Percentiles rank a stretch among this genome's conserved stretches.
Evolutionary conservation across 805 yeast genomes (phyloP).

Genomic region (Wickerhamomyces silvicola): DNA sequence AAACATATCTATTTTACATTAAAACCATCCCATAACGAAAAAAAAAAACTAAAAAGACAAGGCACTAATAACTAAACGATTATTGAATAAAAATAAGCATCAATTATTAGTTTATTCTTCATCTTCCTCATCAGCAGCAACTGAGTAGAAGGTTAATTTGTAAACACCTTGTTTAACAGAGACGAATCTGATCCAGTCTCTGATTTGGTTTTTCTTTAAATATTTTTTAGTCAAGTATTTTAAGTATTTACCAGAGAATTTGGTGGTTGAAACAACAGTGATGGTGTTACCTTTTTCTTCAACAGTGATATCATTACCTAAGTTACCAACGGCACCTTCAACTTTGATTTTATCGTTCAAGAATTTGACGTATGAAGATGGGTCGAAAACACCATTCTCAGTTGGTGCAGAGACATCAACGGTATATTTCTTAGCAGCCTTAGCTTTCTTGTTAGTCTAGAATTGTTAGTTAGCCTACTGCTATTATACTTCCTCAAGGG

Average conservation of each 20-base stretch:
- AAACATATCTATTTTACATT: constrained; percentile 15
- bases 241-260: constrained; percentile 99
- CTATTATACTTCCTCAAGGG: constrained; percentile 27
- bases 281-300: constrained; percentile 85
- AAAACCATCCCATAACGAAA: constrained; percentile 14
- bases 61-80: constrained; percentile 10
- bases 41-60: constrained; percentile 11
- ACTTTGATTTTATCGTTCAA: constrained; percentile 99
- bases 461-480: constrained; percentile 67
- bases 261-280: constrained; percentile 82
- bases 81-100: constrained; percentile 11
- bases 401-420: constrained; percentile 97
- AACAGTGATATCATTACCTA: constrained; percentile 90
- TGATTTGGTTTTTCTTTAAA: constrained; percentile 99
- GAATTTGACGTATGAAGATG: constrained; percentile 95
- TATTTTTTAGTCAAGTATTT: constrained; percentile 99
- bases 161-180: constrained; percentile 92
- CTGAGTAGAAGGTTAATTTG: constrained; percentile 98
- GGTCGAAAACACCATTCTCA: constrained; percentile 96
- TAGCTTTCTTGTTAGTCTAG: constrained; percentile 77
- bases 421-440: constrained; percentile 81
- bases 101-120: constrained; percentile 61
- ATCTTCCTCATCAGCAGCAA: constrained; percentile 93
- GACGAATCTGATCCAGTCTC: constrained; percentile 99
- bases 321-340: constrained; percentile 93